Percentiles rank a stretch among this genome's conserved stretches.
These are phyloP conservation scores for Yamadazyma insecticola DNA, from an alignment of 805 yeast genomes.

Conservation along the genomic window DNA sequence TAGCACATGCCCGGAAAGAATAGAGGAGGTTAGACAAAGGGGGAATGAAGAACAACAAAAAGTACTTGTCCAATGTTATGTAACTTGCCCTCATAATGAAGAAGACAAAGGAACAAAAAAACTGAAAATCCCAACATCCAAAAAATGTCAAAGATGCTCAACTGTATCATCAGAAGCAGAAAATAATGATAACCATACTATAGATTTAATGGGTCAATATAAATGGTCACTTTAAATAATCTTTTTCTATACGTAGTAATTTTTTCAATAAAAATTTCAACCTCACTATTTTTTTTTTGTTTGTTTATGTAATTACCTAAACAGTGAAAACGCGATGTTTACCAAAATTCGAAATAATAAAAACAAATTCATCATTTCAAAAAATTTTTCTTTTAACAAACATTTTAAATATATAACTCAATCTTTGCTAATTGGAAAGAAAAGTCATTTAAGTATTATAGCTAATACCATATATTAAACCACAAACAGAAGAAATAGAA, in stretches of 20 bases:
- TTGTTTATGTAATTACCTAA: constrained; percentile 10
- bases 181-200: constrained; percentile 9
- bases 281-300: constrained; percentile 1
- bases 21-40: too few species aligned
- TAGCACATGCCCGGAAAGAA: too few species aligned
- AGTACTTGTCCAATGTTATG: too few species aligned
- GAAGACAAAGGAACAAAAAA: constrained; percentile 1
- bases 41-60: too few species aligned
- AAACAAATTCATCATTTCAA: constrained; percentile 9
- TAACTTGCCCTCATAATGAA: too few species aligned
- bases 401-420: too few species aligned
- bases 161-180: constrained; percentile 7
- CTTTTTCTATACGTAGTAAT: not conserved
- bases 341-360: constrained; percentile 10
- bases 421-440: too few species aligned
- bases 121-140: constrained; percentile 3
- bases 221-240: constrained; percentile 19
- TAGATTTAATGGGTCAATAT: constrained; percentile 27
- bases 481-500: too few species aligned
- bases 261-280: not conserved
- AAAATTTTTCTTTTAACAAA: too few species aligned
- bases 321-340: constrained; percentile 6
- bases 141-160: constrained; percentile 12
- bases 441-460: too few species aligned
- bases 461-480: too few species aligned